phyloP scores from a whole-genome alignment of 805 yeast genomes.

The Yarrowia sp. region DNA sequence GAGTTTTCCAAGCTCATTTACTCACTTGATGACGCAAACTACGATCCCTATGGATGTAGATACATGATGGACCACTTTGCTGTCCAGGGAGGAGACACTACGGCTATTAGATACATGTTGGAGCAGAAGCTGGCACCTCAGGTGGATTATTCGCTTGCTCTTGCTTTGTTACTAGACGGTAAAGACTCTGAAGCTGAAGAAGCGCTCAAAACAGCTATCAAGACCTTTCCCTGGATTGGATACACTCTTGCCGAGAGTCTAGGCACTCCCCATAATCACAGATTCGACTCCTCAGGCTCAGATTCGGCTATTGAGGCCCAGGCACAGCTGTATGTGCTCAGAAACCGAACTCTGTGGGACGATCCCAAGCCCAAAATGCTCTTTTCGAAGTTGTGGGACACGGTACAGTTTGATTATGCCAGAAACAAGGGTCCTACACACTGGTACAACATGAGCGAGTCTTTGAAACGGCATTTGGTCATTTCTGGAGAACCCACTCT shows the following conservation, averaged over 20 bases:
- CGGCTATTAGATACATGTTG: not conserved
- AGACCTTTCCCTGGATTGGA: conserved; percentile 24
- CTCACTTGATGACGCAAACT: conserved; percentile 52
- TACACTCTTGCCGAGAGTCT: conserved; percentile 22
- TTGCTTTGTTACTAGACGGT: not conserved
- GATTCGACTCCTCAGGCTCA: not conserved
- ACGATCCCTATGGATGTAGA: conserved; percentile 82
- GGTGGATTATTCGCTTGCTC: conserved; percentile 14
- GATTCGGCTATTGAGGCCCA: conserved; percentile 16
- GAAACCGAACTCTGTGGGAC: conserved; percentile 19
- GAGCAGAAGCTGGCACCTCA: conserved; percentile 10
- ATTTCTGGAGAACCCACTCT: conserved; percentile 19
- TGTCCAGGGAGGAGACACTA: conserved; percentile 53
- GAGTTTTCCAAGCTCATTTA: conserved; percentile 68
- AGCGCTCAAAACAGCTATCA: conserved; percentile 8
- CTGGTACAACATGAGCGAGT: conserved; percentile 4
- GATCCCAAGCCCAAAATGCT: conserved; percentile 18
- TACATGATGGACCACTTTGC: conserved; percentile 80
- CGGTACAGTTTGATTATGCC: not conserved
- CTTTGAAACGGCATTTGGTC: conserved; percentile 15
- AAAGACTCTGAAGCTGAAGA: not conserved
- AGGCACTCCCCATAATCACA: not conserved
- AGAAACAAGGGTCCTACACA: conserved; percentile 11
- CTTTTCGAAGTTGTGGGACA: conserved; percentile 1
- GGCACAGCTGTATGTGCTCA: not conserved